A percentile compares a stretch with the other conserved stretches of the same genome.
These are phyloP conservation scores for Neurospora sp. DNA, from an alignment of 495 filamentous ascomycete species.

Conservation along the genomic window DNA sequence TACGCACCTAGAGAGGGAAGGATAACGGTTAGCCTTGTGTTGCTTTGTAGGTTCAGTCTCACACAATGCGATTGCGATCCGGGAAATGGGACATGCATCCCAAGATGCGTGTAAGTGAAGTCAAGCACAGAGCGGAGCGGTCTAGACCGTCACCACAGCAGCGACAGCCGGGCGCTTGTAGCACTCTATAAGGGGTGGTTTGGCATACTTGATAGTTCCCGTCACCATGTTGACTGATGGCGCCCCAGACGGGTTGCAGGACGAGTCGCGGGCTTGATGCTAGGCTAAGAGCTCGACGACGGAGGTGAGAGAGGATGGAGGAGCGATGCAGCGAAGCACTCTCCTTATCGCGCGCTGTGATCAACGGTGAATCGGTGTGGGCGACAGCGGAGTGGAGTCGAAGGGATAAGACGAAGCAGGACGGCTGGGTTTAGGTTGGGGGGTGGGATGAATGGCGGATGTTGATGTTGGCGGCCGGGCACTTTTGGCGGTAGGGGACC, in stretches of 20 bases:
- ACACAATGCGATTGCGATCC: neutral
- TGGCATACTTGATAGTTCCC: slow-evolving; percentile 72
- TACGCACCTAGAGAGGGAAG: slow-evolving; percentile 59
- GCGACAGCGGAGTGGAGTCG: slow-evolving; percentile 20
- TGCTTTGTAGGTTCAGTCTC: neutral
- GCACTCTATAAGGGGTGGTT: slow-evolving; percentile 1
- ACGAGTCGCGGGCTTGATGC: slow-evolving; percentile 12
- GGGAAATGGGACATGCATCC: neutral
- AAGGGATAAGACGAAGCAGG: slow-evolving; percentile 1
- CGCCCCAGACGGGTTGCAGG: slow-evolving; percentile 19
- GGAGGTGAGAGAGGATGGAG: slow-evolving; percentile 6
- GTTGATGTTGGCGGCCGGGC: neutral
- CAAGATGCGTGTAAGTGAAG: neutral
- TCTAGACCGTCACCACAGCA: neutral
- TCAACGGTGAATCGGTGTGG: slow-evolving; percentile 17
- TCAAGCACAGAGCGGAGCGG: neutral
- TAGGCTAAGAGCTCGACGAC: slow-evolving; percentile 7
- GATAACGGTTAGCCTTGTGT: slow-evolving; percentile 10
- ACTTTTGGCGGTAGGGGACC: neutral
- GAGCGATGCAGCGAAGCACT: slow-evolving; percentile 12
- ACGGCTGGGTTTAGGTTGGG: neutral
- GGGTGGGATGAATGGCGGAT: slow-evolving; percentile 2
- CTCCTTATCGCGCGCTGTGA: slow-evolving; percentile 16
- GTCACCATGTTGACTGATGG: slow-evolving; percentile 55
- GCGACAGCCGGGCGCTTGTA: neutral